phyloP scores from a whole-genome alignment of 352 stramenopile species.

The Elongisporangium undulatum region DNA sequence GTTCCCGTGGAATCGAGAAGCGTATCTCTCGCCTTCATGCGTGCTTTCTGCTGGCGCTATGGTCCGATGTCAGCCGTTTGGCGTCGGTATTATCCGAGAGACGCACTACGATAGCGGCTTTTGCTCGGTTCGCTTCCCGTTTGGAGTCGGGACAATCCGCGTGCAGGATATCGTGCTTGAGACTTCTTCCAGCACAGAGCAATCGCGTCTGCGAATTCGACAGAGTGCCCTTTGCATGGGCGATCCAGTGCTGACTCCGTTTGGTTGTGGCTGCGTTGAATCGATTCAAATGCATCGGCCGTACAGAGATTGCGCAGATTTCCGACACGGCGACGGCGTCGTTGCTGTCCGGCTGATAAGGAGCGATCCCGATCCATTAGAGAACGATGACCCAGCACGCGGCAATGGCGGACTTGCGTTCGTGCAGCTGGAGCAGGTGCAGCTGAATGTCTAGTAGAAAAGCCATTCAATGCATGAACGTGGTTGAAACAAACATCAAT shows the following conservation, averaged over 20 bases:
- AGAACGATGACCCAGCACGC: neutral
- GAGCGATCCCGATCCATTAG: neutral
- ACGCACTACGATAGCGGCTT: slow-evolving; percentile 56
- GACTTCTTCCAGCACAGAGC: slow-evolving; percentile 27
- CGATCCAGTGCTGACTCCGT: slow-evolving; percentile 68
- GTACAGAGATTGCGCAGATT: neutral
- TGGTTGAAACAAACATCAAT: neutral
- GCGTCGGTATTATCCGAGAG: slow-evolving; percentile 56
- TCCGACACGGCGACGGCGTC: neutral
- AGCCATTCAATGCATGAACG: too few relatives aligned
- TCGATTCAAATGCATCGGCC: slow-evolving; percentile 16
- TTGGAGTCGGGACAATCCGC: slow-evolving; percentile 54
- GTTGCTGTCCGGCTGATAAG: neutral
- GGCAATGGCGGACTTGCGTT: neutral
- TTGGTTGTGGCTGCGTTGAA: slow-evolving; percentile 47
- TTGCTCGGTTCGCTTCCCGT: slow-evolving; percentile 58
- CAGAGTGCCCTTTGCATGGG: slow-evolving; percentile 25
- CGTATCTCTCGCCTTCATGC: slow-evolving; percentile 42
- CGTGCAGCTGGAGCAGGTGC: neutral
- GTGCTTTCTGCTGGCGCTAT: slow-evolving; percentile 44
- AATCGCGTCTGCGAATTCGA: slow-evolving; percentile 18
- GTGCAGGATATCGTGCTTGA: slow-evolving; percentile 42
- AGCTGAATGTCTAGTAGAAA: neutral
- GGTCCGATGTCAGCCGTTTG: slow-evolving; percentile 44
- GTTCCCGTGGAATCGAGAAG: slow-evolving; percentile 63